These are phyloP conservation scores for Mycena olivaceomarginata DNA, from an alignment of 768 basidiomycete species.

Conservation along the genomic window DNA sequence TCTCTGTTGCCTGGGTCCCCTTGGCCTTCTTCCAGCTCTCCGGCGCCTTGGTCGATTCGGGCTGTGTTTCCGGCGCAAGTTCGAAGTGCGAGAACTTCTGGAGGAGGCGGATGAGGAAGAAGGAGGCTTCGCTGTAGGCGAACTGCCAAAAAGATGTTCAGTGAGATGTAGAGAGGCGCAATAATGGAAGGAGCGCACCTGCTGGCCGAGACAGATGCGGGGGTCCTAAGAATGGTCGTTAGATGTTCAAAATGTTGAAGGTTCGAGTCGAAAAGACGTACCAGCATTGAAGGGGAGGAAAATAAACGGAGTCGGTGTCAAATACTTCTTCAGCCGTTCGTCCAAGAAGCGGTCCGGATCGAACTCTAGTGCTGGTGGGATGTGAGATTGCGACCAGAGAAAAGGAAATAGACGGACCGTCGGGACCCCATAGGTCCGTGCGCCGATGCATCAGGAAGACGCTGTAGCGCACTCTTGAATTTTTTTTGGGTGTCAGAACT, in stretches of 20 bases:
- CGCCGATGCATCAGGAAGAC: constrained; percentile 64
- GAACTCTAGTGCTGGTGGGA: constrained; percentile 57
- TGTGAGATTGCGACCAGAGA: neutral
- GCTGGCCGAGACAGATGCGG: too few relatives aligned
- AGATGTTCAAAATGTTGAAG: neutral
- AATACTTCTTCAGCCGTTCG: constrained; percentile 59
- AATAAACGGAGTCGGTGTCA: constrained; percentile 66
- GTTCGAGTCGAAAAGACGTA: constrained; percentile 39
- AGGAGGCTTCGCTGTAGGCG: constrained; percentile 34
- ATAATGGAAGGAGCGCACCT: too few relatives aligned
- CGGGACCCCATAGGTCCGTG: constrained; percentile 66
- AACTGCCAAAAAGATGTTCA: constrained; percentile 6
- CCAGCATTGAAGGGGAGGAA: constrained; percentile 67
- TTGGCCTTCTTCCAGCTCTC: constrained; percentile 46
- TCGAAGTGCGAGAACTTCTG: neutral
- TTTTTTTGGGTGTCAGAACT: constrained; percentile 13
- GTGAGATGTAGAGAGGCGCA: neutral
- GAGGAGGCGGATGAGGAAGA: constrained; percentile 38
- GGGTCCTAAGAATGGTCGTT: too few relatives aligned
- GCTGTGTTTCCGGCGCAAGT: constrained; percentile 53
- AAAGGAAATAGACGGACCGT: constrained; percentile 52
- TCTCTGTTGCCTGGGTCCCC: constrained; percentile 49
- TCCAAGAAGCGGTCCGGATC: constrained; percentile 70
- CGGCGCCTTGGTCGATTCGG: constrained; percentile 52
- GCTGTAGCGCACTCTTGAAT: constrained; percentile 48